Conservation (phyloP, 1,139 yeast species). For the Protomyces gravidus region DNA sequence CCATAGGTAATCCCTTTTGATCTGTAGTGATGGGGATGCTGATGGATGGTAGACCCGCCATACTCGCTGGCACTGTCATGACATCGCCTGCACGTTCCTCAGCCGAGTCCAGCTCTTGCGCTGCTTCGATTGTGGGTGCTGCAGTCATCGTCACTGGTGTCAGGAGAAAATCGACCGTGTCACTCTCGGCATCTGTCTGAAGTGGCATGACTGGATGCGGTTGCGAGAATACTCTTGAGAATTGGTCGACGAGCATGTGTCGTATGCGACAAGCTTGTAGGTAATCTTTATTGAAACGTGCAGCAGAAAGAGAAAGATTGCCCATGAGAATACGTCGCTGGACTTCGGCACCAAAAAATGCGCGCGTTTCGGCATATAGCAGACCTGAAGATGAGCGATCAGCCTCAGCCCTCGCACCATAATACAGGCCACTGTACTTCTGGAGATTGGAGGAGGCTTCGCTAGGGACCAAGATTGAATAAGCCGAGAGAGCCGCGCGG, state of each 20-base stretch:
- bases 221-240: conserved; percentile 56
- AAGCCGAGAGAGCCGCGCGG: conserved; percentile 67
- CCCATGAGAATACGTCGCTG: conserved; percentile 79
- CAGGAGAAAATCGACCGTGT: conserved; percentile 64
- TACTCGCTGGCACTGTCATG: conserved; percentile 81
- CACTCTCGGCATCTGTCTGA: conserved; percentile 32
- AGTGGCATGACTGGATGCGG: conserved; percentile 19
- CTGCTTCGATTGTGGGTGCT: conserved; percentile 50
- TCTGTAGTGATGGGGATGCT: conserved; percentile 56
- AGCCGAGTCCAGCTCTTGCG: conserved; percentile 46
- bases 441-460: conserved; percentile 92
- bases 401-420: conserved; percentile 54
- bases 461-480: conserved; percentile 82
- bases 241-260: conserved; percentile 55
- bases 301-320: conserved; percentile 74
- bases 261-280: conserved; percentile 70
- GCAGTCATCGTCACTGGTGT: conserved; percentile 66
- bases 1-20: conserved; percentile 46
- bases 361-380: conserved; percentile 57
- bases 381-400: conserved; percentile 43
- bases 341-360: conserved; percentile 71
- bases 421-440: conserved; percentile 83
- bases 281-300: conserved; percentile 60
- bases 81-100: conserved; percentile 74
- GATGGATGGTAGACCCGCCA: conserved; percentile 86